phyloP scores from a whole-genome alignment of 768 basidiomycete genomes.

The Cubamyces lactineus region DNA sequence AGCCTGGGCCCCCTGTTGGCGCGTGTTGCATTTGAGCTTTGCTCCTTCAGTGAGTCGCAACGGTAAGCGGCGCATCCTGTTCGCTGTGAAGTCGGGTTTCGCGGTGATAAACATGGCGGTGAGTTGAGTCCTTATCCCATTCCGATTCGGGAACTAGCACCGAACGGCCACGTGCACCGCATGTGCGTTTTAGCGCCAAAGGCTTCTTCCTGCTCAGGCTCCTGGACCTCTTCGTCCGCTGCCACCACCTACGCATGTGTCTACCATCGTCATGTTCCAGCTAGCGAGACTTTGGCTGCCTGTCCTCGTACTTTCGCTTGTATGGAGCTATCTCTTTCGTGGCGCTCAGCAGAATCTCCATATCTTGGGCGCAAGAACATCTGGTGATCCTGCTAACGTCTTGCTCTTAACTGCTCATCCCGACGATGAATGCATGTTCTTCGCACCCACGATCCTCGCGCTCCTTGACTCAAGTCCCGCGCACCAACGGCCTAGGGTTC shows the following conservation, averaged over 20 bases:
- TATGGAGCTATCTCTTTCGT: slow-evolving; percentile 5
- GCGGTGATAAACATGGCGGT: no score
- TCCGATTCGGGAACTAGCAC: no score
- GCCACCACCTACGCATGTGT: background rate
- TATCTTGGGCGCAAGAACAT: background rate
- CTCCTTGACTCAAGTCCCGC: slow-evolving; percentile 35
- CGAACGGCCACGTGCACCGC: no score
- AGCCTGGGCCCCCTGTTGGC: no score
- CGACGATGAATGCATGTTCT: slow-evolving; percentile 95
- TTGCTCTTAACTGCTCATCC: slow-evolving; percentile 90
- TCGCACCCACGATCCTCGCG: slow-evolving; percentile 77
- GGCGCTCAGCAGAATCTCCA: slow-evolving; percentile 10
- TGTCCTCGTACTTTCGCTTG: slow-evolving; percentile 1
- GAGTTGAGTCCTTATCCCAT: no score
- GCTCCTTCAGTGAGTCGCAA: no score
- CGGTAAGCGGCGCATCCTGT: no score
- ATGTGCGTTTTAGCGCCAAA: no score
- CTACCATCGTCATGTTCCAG: background rate
- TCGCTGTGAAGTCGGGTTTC: no score
- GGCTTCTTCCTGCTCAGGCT: no score
- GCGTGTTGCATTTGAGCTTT: no score
- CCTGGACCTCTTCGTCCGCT: no score
- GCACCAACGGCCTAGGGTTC: slow-evolving; percentile 40
- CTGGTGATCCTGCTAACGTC: slow-evolving; percentile 33
- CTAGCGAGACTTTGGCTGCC: background rate